These are phyloP conservation scores for Baudoinia panamericana DNA, from an alignment of 495 filamentous ascomycete species.

Conservation along the genomic window DNA sequence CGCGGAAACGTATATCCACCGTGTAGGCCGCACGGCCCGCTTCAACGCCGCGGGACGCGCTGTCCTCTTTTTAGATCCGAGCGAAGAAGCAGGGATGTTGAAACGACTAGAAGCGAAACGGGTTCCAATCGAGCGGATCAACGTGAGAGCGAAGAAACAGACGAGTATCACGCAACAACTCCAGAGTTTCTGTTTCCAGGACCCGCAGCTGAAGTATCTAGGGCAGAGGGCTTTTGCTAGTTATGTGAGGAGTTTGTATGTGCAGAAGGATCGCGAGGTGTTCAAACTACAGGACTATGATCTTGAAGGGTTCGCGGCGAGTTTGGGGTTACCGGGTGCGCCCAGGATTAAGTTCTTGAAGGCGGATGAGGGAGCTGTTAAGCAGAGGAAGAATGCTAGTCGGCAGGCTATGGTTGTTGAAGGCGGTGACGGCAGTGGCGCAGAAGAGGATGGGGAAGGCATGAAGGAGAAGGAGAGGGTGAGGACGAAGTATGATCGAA, in stretches of 20 bases:
- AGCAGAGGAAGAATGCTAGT: constrained; percentile 53
- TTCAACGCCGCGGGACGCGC: constrained; percentile 79
- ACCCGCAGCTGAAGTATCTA: constrained; percentile 85
- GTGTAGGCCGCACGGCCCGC: constrained; percentile 88
- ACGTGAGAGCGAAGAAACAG: constrained; percentile 79
- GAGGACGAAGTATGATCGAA: constrained; percentile 85
- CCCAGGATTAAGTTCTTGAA: constrained; percentile 86
- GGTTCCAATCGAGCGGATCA: constrained; percentile 71
- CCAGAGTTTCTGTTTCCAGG: constrained; percentile 89
- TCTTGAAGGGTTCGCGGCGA: constrained; percentile 71
- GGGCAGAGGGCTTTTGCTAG: constrained; percentile 91
- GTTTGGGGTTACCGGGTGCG: constrained; percentile 76
- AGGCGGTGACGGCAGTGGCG: constrained; percentile 31
- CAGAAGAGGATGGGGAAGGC: constrained; percentile 41
- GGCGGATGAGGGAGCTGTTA: constrained; percentile 69
- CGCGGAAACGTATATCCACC: constrained; percentile 92
- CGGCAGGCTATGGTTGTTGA: constrained; percentile 41
- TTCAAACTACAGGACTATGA: constrained; percentile 72
- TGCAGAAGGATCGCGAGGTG: constrained; percentile 85
- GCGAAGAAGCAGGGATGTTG: constrained; percentile 78
- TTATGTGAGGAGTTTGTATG: constrained; percentile 66
- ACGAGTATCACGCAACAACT: constrained; percentile 68
- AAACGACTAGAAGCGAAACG: constrained; percentile 73
- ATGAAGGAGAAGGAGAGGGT: constrained; percentile 49
- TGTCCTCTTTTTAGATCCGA: constrained; percentile 83